Conservation (phyloP, 2,329 filamentous ascomycete genomes). For the Phialocephala sp. region DNA sequence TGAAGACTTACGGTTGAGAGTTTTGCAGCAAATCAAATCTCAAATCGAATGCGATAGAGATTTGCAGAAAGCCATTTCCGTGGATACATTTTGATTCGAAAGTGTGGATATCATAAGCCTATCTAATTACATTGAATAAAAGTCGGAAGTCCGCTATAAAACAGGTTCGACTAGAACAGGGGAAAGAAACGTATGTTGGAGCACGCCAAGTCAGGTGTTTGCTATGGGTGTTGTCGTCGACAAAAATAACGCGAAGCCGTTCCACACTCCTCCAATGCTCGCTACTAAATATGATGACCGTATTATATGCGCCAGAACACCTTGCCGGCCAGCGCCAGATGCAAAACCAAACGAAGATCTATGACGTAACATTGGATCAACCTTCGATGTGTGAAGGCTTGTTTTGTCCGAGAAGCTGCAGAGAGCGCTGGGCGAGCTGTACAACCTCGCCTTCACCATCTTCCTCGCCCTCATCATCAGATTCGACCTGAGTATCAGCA, state of each 20-base stretch:
- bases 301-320: constrained; percentile 44
- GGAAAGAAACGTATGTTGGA: constrained; percentile 34
- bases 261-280: constrained; percentile 44
- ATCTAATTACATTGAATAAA: constrained; percentile 46
- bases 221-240: constrained; percentile 28
- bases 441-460: constrained; percentile 94
- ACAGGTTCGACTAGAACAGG: constrained; percentile 38
- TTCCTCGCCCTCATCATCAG: constrained; percentile 84
- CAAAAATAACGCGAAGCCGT: constrained; percentile 29
- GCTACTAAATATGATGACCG: constrained; percentile 42
- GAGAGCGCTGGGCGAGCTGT: constrained; percentile 84
- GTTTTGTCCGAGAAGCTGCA: constrained; percentile 83
- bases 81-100: constrained; percentile 25
- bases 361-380: constrained; percentile 47
- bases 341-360: constrained; percentile 42
- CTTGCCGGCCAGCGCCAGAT: constrained; percentile 41
- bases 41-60: background rate
- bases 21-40: background rate
- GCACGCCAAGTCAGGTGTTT: constrained; percentile 27
- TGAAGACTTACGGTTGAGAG: background rate
- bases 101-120: constrained; percentile 44
- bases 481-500: constrained; percentile 85
- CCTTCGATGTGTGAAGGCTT: constrained; percentile 83
- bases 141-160: constrained; percentile 35
- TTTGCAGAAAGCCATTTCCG: background rate